phyloP scores from a whole-genome alignment of 2,329 filamentous ascomycete species.

The Coniochaeta prunicola region DNA sequence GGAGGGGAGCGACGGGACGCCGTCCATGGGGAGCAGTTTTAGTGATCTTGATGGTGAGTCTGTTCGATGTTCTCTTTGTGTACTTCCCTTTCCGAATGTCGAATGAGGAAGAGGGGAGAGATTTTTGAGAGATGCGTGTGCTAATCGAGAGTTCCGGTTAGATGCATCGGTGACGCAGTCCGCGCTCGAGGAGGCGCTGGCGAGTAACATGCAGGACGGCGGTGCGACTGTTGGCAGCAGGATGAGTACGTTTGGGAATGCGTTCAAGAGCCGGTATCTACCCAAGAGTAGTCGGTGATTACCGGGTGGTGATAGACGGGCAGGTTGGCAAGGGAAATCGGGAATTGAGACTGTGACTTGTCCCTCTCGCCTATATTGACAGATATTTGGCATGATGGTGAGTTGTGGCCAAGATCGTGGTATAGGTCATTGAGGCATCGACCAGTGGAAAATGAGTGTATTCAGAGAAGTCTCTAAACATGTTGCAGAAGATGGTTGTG shows the following conservation, averaged over 20 bases:
- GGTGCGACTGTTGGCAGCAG: conserved; percentile 43
- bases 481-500: no score
- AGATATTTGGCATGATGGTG: background rate
- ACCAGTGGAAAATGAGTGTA: no score
- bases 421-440: no score
- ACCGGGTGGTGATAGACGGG: background rate
- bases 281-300: conserved; percentile 16
- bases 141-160: no score
- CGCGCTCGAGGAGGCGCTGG: conserved; percentile 69
- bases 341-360: background rate
- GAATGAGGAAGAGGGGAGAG: background rate
- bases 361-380: background rate
- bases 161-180: conserved; percentile 77
- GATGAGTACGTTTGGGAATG: conserved; percentile 63
- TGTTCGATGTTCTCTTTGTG: background rate
- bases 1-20: conserved; percentile 65
- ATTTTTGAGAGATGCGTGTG: no score
- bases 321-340: background rate
- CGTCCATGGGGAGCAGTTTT: conserved; percentile 79
- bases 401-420: no score
- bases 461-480: no score
- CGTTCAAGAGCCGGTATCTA: conserved; percentile 55
- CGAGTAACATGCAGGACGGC: conserved; percentile 62
- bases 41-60: conserved; percentile 70
- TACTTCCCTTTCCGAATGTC: background rate